Conservation (phyloP, 805 yeast genomes). For the Kluyveromyces dobzhanskii region DNA sequence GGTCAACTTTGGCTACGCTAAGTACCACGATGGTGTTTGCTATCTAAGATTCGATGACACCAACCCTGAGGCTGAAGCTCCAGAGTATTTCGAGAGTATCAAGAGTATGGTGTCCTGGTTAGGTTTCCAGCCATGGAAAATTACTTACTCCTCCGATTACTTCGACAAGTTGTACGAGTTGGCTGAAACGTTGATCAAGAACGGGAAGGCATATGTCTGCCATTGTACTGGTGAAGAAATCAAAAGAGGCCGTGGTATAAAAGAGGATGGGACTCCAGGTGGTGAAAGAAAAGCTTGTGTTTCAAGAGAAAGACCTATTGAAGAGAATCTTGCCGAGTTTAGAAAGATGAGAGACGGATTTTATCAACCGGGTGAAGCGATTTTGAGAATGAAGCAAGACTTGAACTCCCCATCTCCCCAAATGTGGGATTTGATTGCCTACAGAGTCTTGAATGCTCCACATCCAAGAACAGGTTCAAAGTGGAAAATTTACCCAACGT, state of each 20-base stretch:
- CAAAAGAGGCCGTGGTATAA: slow-evolving; percentile 81
- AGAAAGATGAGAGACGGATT: slow-evolving; percentile 87
- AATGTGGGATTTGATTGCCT: slow-evolving; percentile 99
- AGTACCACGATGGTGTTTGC: slow-evolving; percentile 76
- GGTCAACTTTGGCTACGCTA: slow-evolving; percentile 97
- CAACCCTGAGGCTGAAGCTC: slow-evolving; percentile 98
- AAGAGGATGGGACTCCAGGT: slow-evolving; percentile 87
- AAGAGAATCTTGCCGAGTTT: slow-evolving; percentile 71
- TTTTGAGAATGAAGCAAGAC: slow-evolving; percentile 95
- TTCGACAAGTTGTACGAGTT: slow-evolving; percentile 81
- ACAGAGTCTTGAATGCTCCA: slow-evolving; percentile 83
- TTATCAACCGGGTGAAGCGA: slow-evolving; percentile 86
- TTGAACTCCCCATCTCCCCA: slow-evolving; percentile 87
- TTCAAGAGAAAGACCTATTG: slow-evolving; percentile 63
- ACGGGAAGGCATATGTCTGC: slow-evolving; percentile 81
- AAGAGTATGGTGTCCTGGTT: slow-evolving; percentile 84
- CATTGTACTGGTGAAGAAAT: slow-evolving; percentile 91
- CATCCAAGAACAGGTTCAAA: slow-evolving; percentile 96
- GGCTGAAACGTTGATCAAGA: slow-evolving; percentile 71
- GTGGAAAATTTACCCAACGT: slow-evolving; percentile 98
- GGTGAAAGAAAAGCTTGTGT: slow-evolving; percentile 82
- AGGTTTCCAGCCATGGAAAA: slow-evolving; percentile 88
- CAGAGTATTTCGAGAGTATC: slow-evolving; percentile 77
- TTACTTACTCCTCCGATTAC: slow-evolving; percentile 94
- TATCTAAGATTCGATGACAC: slow-evolving; percentile 95